These are phyloP conservation scores for Codiaeum variegatum DNA, from an alignment of 441 rosid genomes.

Conservation along the genomic window DNA sequence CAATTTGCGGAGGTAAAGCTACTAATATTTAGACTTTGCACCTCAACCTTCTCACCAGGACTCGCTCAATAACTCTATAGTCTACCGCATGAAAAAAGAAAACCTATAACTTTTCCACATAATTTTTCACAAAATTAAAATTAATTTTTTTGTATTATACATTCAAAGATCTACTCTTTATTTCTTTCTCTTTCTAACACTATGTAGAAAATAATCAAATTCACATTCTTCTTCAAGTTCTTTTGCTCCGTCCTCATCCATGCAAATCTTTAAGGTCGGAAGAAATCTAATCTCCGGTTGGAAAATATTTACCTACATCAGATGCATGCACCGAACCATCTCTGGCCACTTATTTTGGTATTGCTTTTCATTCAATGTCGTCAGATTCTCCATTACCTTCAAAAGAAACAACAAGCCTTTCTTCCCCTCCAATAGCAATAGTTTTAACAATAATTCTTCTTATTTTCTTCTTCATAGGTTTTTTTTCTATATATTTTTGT, in stretches of 20 bases:
- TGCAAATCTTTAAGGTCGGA: slow-evolving; percentile 40
- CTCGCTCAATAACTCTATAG: slow-evolving; percentile 41
- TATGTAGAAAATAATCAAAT: background rate
- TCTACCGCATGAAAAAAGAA: slow-evolving; percentile 23
- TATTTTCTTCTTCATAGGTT: slow-evolving; percentile 53
- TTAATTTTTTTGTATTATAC: slow-evolving; percentile 12
- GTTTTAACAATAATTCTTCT: slow-evolving; percentile 50
- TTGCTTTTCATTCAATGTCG: slow-evolving; percentile 33
- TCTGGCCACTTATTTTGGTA: slow-evolving; percentile 40
- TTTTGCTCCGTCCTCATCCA: slow-evolving; percentile 17
- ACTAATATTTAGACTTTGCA: slow-evolving; percentile 20
- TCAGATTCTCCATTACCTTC: slow-evolving; percentile 10
- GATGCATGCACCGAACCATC: too few relatives aligned
- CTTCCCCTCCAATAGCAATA: slow-evolving; percentile 42
- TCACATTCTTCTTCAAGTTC: background rate
- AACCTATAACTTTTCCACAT: slow-evolving; percentile 28
- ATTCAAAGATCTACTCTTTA: slow-evolving; percentile 11
- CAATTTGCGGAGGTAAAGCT: slow-evolving; percentile 11
- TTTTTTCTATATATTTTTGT: slow-evolving; percentile 56
- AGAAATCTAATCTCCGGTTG: slow-evolving; percentile 41
- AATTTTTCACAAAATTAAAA: slow-evolving; percentile 29
- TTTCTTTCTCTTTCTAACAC: slow-evolving; percentile 19
- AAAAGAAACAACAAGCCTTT: slow-evolving; percentile 8
- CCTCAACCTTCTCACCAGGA: slow-evolving; percentile 36
- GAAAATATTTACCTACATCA: too few relatives aligned